These are phyloP conservation scores for Przewalskia tangutica DNA, from an alignment of 257 asterid genomes.

Conservation along the genomic window DNA sequence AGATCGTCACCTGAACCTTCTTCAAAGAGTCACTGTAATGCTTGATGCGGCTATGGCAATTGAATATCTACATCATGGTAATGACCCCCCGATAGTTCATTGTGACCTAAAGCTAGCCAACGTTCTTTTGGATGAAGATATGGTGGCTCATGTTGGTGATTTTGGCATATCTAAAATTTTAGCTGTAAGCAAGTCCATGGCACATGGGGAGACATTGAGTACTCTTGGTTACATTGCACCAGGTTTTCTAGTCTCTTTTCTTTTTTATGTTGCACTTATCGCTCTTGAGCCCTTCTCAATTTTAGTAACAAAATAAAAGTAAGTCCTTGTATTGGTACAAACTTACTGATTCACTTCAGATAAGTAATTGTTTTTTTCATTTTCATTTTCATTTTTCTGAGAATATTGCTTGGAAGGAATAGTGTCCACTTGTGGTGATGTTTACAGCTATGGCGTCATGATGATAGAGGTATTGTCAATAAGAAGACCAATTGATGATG, in stretches of 20 bases:
- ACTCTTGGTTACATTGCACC: conserved; percentile 34
- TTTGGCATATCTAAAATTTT: conserved; percentile 31
- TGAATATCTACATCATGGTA: conserved; percentile 30
- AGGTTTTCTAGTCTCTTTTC: neutral
- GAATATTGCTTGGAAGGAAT: no score
- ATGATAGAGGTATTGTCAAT: no score
- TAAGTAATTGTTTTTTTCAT: no score
- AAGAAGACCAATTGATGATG: no score
- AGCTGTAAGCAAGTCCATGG: neutral
- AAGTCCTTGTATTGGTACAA: no score
- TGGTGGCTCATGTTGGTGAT: conserved; percentile 7
- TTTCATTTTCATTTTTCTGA: no score
- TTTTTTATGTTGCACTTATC: no score
- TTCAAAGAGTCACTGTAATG: conserved; percentile 15
- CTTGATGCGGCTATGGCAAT: conserved; percentile 23
- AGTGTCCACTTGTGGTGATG: no score
- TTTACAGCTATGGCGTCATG: no score
- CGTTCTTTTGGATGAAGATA: conserved; percentile 24
- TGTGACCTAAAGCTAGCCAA: conserved; percentile 28
- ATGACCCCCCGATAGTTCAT: conserved; percentile 19
- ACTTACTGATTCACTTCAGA: no score
- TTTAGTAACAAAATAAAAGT: no score
- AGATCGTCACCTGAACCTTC: conserved; percentile 2
- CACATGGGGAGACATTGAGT: conserved; percentile 18
- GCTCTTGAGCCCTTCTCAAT: no score